A percentile compares a stretch with the other conserved stretches of the same genome.
Evolutionary conservation across 208 protist species (phyloP).

Genomic region (Trichomonas gallinae): DNA sequence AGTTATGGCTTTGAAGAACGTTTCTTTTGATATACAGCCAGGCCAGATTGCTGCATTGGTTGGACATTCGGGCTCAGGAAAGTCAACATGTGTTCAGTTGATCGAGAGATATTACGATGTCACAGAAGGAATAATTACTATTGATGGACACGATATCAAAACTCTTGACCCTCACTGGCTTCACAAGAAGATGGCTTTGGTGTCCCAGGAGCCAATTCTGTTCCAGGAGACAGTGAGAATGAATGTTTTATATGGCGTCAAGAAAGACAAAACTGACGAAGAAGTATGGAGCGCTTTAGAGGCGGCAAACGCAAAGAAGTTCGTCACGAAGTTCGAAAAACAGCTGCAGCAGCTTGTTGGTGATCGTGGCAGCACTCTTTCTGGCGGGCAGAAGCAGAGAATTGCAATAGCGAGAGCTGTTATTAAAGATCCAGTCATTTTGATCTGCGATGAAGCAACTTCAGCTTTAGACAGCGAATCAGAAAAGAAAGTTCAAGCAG

Average conservation of each 20-base stretch:
- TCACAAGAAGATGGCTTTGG: constrained; percentile 65
- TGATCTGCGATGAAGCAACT: constrained; percentile 19
- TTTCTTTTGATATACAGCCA: constrained; percentile 27
- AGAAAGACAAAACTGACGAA: not conserved
- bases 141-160: constrained; percentile 71
- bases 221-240: constrained; percentile 52
- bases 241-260: constrained; percentile 44
- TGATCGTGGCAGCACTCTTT: not conserved
- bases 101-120: constrained; percentile 81
- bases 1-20: constrained; percentile 20
- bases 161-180: constrained; percentile 58
- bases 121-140: constrained; percentile 57
- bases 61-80: constrained; percentile 29
- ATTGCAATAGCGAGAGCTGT: not conserved
- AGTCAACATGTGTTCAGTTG: constrained; percentile 47
- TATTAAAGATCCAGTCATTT: not conserved
- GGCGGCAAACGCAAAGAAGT: not conserved
- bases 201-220: constrained; percentile 82
- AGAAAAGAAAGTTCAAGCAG: constrained; percentile 12
- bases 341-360: not conserved
- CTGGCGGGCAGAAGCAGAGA: not conserved
- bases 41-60: constrained; percentile 31
- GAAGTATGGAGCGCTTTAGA: not conserved
- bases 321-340: not conserved
- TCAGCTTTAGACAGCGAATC: not conserved